Evolutionary conservation across 2,329 filamentous ascomycete genomes (phyloP), one percentile per base, ranked within the genome.

Genomic region (Penicillium sp.): DNA sequence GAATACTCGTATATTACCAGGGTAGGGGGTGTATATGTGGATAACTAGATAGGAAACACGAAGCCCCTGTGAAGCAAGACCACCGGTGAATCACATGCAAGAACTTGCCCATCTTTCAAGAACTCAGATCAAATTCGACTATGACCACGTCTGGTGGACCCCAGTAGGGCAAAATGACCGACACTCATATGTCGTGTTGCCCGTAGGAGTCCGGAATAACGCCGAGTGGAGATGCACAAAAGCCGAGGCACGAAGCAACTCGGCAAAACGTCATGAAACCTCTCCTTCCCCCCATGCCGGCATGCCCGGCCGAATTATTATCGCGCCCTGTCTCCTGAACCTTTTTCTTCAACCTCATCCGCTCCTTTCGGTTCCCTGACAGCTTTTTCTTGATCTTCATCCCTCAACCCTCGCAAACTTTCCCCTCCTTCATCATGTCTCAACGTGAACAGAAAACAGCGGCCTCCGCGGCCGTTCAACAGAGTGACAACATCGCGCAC

Each of bases 401-500:
- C 42, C 25, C n/a, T 29, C 18, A 24, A 27, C 38, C 29, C 15
- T 37, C 25, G 32, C n/a, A 25, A 33, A 31, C 31, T 42, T 44
- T 48, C 27, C 20, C 20, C 33, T 6, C 41, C 15, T 51, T 29
- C 33, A 58, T 32, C 42, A 75, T 75, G 72, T 71, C 72, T 62
- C 66, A 58, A 35, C 60, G 63, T 29, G 62, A 75, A 53, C 62
- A 66, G 37, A 69, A 68, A 46, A 65, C 72, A 53, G 69, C 79
- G 45, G 77, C 78, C 48, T 86, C 86, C 60, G 77, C 84, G 40
- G 81, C 83, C 41, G 75, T 86, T 40, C 89, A 91, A 55, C 89
- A 95, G 66, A 93, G 91, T 68, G 92, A 97, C 78, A 96, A 96
- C 78, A 89, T 97, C 67, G 90, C 92, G 49, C 92, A 97, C 75